Conservation (phyloP, 306 rosid species). For the Vigna trinervia region DNA sequence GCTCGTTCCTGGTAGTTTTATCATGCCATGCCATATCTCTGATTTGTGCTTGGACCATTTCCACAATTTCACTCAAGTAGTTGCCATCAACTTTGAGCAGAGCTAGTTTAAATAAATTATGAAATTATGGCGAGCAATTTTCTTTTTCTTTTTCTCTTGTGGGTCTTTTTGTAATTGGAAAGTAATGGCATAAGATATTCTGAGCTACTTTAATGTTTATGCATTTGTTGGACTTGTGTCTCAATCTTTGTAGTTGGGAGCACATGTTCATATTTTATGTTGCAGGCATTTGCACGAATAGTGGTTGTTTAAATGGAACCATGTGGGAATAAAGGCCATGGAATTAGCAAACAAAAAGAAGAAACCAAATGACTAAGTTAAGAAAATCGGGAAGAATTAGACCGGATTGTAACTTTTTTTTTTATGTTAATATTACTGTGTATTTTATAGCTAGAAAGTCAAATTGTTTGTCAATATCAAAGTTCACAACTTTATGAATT, state of each 20-base stretch:
- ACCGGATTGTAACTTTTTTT: too few species aligned
- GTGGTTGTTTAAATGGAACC: background rate
- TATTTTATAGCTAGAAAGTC: too few species aligned
- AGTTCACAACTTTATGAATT: too few species aligned
- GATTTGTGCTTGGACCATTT: conserved; percentile 2
- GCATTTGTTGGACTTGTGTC: background rate
- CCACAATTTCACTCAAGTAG: background rate
- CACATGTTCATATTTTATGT: conserved; percentile 49
- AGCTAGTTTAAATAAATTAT: conserved; percentile 4
- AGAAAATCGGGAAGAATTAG: too few species aligned
- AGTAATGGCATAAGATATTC: background rate
- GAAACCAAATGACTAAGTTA: background rate
- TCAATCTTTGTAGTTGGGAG: background rate
- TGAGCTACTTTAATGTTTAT: background rate
- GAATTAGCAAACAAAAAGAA: background rate
- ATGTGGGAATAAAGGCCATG: background rate
- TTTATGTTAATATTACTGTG: too few species aligned
- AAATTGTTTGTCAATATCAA: too few species aligned
- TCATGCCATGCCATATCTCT: background rate
- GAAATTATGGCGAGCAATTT: conserved; percentile 1
- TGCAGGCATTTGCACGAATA: background rate
- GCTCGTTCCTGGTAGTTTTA: conserved; percentile 4
- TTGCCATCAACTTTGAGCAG: conserved; percentile 1
- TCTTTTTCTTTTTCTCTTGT: background rate
- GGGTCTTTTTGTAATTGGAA: background rate